Conservation (phyloP, 2,329 filamentous ascomycete genomes). For the Orbilia quercus region DNA sequence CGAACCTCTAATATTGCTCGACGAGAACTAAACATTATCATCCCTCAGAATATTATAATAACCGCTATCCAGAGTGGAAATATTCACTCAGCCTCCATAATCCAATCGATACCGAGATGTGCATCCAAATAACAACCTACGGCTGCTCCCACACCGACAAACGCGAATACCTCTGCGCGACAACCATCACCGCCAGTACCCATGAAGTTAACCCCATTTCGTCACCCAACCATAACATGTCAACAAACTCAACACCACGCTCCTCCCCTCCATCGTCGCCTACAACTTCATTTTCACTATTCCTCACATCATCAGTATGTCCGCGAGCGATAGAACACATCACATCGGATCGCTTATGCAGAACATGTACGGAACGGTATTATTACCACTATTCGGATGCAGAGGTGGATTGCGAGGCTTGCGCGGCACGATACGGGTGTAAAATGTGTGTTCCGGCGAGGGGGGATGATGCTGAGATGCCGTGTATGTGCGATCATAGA, state of each 20-base stretch:
- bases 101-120: conserved; percentile 11
- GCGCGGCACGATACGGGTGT: conserved; percentile 28
- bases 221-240: background rate
- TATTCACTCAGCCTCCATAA: too few relatives aligned
- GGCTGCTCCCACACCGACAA: conserved; percentile 34
- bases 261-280: background rate
- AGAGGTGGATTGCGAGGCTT: conserved; percentile 23
- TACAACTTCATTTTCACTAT: background rate
- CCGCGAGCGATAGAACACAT: conserved; percentile 15
- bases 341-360: conserved; percentile 22
- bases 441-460: conserved; percentile 23
- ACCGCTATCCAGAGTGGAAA: too few relatives aligned
- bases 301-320: background rate
- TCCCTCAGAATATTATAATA: too few relatives aligned
- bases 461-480: conserved; percentile 16
- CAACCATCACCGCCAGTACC: background rate
- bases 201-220: conserved; percentile 4
- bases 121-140: conserved; percentile 29
- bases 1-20: too few relatives aligned
- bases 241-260: background rate
- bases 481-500: conserved; percentile 38
- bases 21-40: too few relatives aligned
- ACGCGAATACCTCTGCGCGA: conserved; percentile 32
- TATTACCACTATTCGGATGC: conserved; percentile 18
- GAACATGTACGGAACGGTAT: conserved; percentile 22